Evolutionary conservation across 2,329 filamentous ascomycete genomes (phyloP).

Genomic region (Chaetomiaceae sp.): DNA sequence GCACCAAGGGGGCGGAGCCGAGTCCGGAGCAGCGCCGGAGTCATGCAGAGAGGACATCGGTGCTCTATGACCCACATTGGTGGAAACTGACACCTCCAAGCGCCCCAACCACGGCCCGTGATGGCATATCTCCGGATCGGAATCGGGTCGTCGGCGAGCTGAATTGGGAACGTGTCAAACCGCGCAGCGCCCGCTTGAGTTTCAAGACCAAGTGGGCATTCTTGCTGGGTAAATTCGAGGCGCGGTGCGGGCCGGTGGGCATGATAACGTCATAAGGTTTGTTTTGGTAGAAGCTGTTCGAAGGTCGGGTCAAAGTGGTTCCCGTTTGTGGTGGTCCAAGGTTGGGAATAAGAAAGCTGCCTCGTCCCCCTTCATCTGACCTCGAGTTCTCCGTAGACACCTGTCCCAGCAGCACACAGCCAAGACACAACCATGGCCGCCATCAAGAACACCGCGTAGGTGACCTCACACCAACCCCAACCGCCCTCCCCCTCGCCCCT

Average conservation of each 20-base stretch:
- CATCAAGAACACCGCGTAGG: conserved; percentile 21
- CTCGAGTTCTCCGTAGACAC: not conserved
- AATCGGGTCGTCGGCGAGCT: no score
- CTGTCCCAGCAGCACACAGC: not conserved
- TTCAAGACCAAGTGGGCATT: not conserved
- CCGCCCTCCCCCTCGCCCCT: no score
- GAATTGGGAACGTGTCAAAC: not conserved
- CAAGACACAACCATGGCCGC: conserved; percentile 15
- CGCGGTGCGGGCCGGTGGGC: not conserved
- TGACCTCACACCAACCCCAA: not conserved
- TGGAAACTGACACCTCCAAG: not conserved
- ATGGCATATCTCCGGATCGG: conserved; percentile 1
- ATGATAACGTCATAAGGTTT: conserved; percentile 8
- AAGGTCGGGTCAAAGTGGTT: not conserved
- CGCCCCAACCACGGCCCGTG: conserved; percentile 7
- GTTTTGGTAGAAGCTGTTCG: conserved; percentile 7
- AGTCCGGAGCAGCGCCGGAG: no score
- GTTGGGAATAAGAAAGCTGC: conserved; percentile 1
- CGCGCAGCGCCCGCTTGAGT: conserved; percentile 4
- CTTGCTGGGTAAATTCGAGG: not conserved
- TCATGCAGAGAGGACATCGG: no score
- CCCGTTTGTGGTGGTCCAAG: not conserved
- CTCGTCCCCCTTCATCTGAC: not conserved
- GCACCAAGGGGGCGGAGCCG: not conserved
- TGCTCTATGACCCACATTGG: not conserved